Evolutionary conservation across 2,329 filamentous ascomycete species (phyloP).

Genomic region (Laburnicola sp.): DNA sequence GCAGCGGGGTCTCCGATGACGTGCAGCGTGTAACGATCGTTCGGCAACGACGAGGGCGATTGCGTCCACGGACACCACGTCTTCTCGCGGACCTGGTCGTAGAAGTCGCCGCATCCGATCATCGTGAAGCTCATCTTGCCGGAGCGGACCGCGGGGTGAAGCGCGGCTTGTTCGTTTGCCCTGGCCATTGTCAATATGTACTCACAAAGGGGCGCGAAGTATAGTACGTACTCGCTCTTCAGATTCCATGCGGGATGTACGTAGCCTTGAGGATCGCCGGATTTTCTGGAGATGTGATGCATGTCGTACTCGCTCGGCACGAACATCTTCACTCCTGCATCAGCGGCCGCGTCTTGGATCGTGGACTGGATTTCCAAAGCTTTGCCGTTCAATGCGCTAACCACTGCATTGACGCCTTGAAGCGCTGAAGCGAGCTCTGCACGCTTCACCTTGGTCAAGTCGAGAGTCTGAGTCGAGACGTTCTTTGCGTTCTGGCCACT

Average conservation of each 20-base stretch:
- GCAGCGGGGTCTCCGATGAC: constrained; percentile 28
- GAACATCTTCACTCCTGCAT: constrained; percentile 31
- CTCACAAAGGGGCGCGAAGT: not conserved
- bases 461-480: constrained; percentile 15
- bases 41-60: constrained; percentile 9
- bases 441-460: constrained; percentile 11
- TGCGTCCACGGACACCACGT: constrained; percentile 34
- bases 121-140: constrained; percentile 37
- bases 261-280: constrained; percentile 20
- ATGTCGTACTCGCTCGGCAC: constrained; percentile 33
- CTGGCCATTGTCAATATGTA: not conserved
- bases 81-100: constrained; percentile 32
- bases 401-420: constrained; percentile 23
- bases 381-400: constrained; percentile 29
- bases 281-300: constrained; percentile 27
- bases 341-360: constrained; percentile 29
- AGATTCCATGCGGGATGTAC: constrained; percentile 18
- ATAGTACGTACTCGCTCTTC: not conserved
- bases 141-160: constrained; percentile 21
- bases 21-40: constrained; percentile 22
- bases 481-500: not conserved
- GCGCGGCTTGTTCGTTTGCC: constrained; percentile 16
- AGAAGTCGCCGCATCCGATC: constrained; percentile 39
- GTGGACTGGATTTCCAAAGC: constrained; percentile 19
- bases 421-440: constrained; percentile 16